phyloP scores from a whole-genome alignment of 371 early-diverging fungal genomes.

The Coemansia sp. region DNA sequence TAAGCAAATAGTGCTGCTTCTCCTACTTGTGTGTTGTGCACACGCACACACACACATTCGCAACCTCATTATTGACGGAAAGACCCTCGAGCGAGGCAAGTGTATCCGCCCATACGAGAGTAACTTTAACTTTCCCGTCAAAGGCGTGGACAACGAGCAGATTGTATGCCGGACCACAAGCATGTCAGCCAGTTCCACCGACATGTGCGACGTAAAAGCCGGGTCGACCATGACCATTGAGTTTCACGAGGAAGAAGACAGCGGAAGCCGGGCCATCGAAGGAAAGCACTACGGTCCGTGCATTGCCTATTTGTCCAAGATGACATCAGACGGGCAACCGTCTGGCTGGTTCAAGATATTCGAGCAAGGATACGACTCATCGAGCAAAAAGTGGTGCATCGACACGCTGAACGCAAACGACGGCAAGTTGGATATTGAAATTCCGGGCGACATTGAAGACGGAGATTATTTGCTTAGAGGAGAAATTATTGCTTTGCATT shows the following conservation, averaged over 20 bases:
- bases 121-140: constrained; percentile 18
- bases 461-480: constrained; percentile 28
- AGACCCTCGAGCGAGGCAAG: constrained; percentile 9
- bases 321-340: constrained; percentile 17
- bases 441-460: constrained; percentile 22
- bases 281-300: constrained; percentile 33
- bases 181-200: constrained; percentile 13
- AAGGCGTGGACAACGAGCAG: constrained; percentile 9
- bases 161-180: constrained; percentile 25
- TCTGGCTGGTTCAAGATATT: constrained; percentile 40
- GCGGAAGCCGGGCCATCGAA: background rate
- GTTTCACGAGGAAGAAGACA: constrained; percentile 15
- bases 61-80: constrained; percentile 20
- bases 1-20: background rate
- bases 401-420: constrained; percentile 15
- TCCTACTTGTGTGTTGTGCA: background rate
- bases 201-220: constrained; percentile 19
- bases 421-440: constrained; percentile 17
- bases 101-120: constrained; percentile 28
- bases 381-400: constrained; percentile 24
- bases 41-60: constrained; percentile 28
- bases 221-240: constrained; percentile 24
- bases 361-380: constrained; percentile 34
- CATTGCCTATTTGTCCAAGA: constrained; percentile 25
- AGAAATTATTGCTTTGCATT: constrained; percentile 39